phyloP scores from a whole-genome alignment of 2,329 filamentous ascomycete genomes.

The Colletotrichum sp. region DNA sequence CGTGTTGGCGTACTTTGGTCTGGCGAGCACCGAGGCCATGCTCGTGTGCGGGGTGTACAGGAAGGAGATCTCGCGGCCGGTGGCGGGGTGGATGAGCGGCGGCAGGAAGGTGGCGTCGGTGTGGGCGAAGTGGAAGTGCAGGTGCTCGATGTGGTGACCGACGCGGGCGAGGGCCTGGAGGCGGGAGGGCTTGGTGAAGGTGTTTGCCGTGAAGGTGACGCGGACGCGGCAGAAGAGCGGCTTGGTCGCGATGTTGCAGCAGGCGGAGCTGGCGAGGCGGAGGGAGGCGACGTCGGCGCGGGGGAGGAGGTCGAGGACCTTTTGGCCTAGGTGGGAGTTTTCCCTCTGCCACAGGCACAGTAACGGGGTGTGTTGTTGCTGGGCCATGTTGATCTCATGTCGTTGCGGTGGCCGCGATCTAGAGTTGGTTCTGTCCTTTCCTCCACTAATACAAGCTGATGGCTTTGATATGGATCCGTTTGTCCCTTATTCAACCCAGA shows the following conservation, averaged over 20 bases:
- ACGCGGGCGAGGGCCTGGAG: slow-evolving; percentile 78
- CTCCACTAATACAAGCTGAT: not conserved
- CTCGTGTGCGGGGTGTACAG: slow-evolving; percentile 80
- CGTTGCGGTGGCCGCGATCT: slow-evolving; percentile 27
- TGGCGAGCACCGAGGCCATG: slow-evolving; percentile 62
- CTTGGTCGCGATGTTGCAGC: slow-evolving; percentile 72
- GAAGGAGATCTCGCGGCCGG: slow-evolving; percentile 80
- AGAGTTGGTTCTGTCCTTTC: not conserved
- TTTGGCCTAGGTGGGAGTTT: slow-evolving; percentile 46
- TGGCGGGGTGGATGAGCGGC: slow-evolving; percentile 79
- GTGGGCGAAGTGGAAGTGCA: slow-evolving; percentile 81
- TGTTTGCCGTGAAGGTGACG: slow-evolving; percentile 74
- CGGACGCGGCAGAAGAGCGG: slow-evolving; percentile 72
- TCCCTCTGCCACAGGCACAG: slow-evolving; percentile 61
- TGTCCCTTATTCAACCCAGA: not conserved
- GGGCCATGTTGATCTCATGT: slow-evolving; percentile 59
- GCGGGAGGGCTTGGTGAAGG: slow-evolving; percentile 76
- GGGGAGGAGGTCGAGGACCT: slow-evolving; percentile 53
- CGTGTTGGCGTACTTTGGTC: slow-evolving; percentile 80
- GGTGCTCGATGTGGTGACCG: slow-evolving; percentile 77
- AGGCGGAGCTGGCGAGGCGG: slow-evolving; percentile 72
- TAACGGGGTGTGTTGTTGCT: slow-evolving; percentile 47
- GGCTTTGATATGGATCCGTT: not conserved
- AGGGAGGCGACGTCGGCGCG: slow-evolving; percentile 62
- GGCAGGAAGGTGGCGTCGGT: slow-evolving; percentile 80